Conservation (phyloP, 306 rosid genomes). For the Calophaca sinica region DNA sequence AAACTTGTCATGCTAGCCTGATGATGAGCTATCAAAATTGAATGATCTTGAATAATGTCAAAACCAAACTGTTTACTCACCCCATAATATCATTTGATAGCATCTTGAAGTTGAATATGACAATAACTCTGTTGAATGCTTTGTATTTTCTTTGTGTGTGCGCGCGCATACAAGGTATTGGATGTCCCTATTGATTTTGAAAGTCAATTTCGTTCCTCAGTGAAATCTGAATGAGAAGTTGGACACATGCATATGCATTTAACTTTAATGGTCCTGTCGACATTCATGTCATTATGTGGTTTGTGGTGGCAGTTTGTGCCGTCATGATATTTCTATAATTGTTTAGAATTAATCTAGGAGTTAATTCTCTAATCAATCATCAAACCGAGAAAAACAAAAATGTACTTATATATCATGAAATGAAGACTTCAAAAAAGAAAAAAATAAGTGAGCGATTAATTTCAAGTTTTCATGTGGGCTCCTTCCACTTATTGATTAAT, state of each 20-base stretch:
- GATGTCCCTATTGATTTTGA: slow-evolving; percentile 28
- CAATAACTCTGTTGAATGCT: neutral
- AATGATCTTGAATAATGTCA: slow-evolving; percentile 25
- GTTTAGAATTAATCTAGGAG: slow-evolving; percentile 24
- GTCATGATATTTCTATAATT: slow-evolving; percentile 21
- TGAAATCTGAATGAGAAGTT: slow-evolving; percentile 26
- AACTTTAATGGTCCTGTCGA: slow-evolving; percentile 21
- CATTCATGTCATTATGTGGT: slow-evolving; percentile 34
- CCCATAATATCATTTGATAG: too few relatives aligned
- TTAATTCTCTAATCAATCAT: slow-evolving; percentile 29
- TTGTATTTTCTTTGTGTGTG: slow-evolving; percentile 5
- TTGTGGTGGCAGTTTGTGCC: slow-evolving; percentile 16
- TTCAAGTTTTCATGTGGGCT: slow-evolving; percentile 44
- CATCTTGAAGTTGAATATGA: too few relatives aligned
- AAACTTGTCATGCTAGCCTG: neutral
- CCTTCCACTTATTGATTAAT: slow-evolving; percentile 36
- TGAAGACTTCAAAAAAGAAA: neutral
- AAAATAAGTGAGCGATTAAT: slow-evolving; percentile 37
- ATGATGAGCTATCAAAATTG: neutral
- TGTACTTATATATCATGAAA: neutral
- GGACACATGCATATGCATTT: slow-evolving; percentile 17
- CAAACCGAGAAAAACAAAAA: slow-evolving; percentile 26
- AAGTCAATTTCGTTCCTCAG: slow-evolving; percentile 10
- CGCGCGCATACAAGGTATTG: slow-evolving; percentile 1
- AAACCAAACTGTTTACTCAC: too few relatives aligned